These are phyloP conservation scores for Ceratobasidium sp. DNA, from an alignment of 1,284 basidiomycete species.

Conservation along the genomic window DNA sequence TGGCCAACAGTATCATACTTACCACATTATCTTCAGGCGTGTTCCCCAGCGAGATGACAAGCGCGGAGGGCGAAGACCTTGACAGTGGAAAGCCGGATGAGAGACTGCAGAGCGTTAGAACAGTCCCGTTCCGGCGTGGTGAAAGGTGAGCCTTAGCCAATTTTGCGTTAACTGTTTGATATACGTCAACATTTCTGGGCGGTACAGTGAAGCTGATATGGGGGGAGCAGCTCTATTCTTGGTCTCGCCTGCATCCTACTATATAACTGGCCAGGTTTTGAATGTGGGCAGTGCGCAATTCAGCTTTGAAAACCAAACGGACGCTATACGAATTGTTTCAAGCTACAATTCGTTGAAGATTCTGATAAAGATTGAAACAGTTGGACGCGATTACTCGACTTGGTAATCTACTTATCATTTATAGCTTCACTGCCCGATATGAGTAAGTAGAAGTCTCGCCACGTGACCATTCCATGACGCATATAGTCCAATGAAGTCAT, in stretches of 20 bases:
- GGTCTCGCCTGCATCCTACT: slow-evolving; percentile 76
- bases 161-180: too few species aligned
- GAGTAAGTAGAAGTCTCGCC: too few species aligned
- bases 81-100: not conserved
- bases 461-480: not conserved
- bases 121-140: slow-evolving; percentile 12
- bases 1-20: not conserved
- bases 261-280: slow-evolving; percentile 81
- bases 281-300: slow-evolving; percentile 82
- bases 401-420: too few species aligned
- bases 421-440: too few species aligned
- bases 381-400: too few species aligned
- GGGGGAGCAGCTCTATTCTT: slow-evolving; percentile 81
- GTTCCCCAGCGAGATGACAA: slow-evolving; percentile 76
- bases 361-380: too few species aligned
- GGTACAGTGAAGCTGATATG: slow-evolving; percentile 72
- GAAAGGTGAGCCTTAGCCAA: not conserved
- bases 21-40: slow-evolving; percentile 60
- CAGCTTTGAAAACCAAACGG: too few species aligned
- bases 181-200: too few species aligned
- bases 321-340: too few species aligned
- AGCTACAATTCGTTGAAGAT: too few species aligned
- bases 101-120: slow-evolving; percentile 4
- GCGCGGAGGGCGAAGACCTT: slow-evolving; percentile 51
- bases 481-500: slow-evolving; percentile 16